Evolutionary conservation across 2,329 filamentous ascomycete species (phyloP).

Genomic region (Delphinella strobiligena): DNA sequence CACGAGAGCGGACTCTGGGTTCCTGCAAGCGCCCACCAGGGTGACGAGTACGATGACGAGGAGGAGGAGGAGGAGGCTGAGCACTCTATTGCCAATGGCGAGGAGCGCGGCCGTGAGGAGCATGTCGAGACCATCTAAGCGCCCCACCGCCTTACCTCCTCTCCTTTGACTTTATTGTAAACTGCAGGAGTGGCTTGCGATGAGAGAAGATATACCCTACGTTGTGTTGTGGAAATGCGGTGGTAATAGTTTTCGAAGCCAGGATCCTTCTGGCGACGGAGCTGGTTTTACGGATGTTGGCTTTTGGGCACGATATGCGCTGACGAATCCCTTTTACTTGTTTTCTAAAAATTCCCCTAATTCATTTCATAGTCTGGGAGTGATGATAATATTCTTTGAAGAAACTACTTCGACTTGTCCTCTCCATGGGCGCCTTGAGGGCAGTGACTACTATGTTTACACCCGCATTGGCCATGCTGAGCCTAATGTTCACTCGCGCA

Average conservation of each 20-base stretch:
- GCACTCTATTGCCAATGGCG: conserved; percentile 26
- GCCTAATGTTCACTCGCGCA: too few species aligned
- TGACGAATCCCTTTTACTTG: not conserved
- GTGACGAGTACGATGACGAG: conserved; percentile 46
- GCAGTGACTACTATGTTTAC: too few species aligned
- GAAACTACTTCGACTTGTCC: too few species aligned
- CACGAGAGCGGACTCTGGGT: conserved; percentile 72
- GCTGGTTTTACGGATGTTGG: too few species aligned
- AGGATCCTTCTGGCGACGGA: not conserved
- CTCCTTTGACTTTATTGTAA: not conserved
- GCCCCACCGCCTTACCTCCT: not conserved
- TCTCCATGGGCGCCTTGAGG: too few species aligned
- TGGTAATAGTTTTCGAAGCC: not conserved
- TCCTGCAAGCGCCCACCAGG: conserved; percentile 55
- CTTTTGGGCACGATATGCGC: not conserved
- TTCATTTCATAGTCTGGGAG: not conserved
- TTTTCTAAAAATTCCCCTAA: not conserved
- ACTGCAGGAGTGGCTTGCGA: not conserved
- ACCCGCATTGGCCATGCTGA: too few species aligned
- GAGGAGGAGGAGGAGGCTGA: conserved; percentile 57
- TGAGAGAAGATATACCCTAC: not conserved
- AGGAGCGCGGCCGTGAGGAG: conserved; percentile 36
- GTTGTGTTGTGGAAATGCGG: not conserved
- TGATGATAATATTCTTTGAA: not conserved
- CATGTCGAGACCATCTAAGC: conserved; percentile 20